These are phyloP conservation scores for Talaromyces sp. DNA, from an alignment of 2,329 filamentous ascomycete genomes.

Conservation along the genomic window DNA sequence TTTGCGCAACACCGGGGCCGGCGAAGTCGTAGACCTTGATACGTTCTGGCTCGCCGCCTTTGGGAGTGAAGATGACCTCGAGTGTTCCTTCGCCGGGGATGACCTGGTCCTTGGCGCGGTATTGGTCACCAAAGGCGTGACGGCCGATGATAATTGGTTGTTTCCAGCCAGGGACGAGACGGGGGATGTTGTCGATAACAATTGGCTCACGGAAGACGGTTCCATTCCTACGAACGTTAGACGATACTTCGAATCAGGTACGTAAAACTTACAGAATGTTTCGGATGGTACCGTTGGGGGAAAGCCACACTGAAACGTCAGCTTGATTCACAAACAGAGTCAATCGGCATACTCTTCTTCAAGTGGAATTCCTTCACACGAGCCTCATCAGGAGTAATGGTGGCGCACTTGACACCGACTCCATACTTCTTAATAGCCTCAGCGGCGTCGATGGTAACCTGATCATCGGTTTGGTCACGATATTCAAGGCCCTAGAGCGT, in stretches of 20 bases:
- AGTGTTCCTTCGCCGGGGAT: conserved; percentile 80
- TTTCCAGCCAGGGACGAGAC: conserved; percentile 95
- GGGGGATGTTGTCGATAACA: conserved; percentile 87
- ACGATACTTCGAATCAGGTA: neutral
- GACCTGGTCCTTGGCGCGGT: conserved; percentile 90
- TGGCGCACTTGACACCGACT: conserved; percentile 98
- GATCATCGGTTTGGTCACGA: conserved; percentile 91
- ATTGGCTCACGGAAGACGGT: conserved; percentile 99
- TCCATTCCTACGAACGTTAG: conserved; percentile 58
- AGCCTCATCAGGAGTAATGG: conserved; percentile 96
- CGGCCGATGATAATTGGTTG: conserved; percentile 98
- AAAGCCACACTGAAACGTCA: conserved; percentile 76
- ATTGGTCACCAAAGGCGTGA: conserved; percentile 98
- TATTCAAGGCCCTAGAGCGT: conserved; percentile 69
- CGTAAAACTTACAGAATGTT: conserved; percentile 54
- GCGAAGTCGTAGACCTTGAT: conserved; percentile 91
- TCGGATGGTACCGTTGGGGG: conserved; percentile 84
- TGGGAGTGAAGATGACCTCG: conserved; percentile 90
- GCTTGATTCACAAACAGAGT: neutral
- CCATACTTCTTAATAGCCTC: conserved; percentile 99
- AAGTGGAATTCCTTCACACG: conserved; percentile 97
- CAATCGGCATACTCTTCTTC: conserved; percentile 76
- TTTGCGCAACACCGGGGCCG: conserved; percentile 81
- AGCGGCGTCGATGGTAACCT: conserved; percentile 91
- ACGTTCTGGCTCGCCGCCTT: conserved; percentile 71